phyloP scores from a whole-genome alignment of 2,329 filamentous ascomycete species.

The Calonectria naviculata region DNA sequence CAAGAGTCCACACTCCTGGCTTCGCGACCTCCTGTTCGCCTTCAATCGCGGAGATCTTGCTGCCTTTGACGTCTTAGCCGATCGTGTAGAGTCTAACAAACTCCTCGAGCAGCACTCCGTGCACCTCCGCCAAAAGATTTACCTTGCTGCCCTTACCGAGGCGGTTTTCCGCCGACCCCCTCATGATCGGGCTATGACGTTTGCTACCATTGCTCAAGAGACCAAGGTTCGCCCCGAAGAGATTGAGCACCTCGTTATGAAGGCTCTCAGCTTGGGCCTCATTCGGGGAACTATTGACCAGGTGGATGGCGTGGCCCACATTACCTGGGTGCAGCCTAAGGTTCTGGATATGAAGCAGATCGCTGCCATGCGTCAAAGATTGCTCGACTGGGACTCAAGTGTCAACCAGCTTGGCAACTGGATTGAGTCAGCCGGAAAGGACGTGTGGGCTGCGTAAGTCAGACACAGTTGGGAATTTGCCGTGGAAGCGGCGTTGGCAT shows the following conservation, averaged over 20 bases:
- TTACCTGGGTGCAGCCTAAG: constrained; percentile 99
- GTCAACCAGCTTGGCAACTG: constrained; percentile 97
- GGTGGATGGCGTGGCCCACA: constrained; percentile 91
- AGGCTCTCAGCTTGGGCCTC: constrained; percentile 93
- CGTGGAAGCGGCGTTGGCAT: constrained; percentile 10
- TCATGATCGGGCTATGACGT: constrained; percentile 95
- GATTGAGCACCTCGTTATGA: constrained; percentile 99
- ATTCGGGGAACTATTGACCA: constrained; percentile 95
- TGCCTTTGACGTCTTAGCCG: constrained; percentile 85
- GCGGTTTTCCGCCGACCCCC: constrained; percentile 95
- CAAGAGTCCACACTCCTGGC: constrained; percentile 80
- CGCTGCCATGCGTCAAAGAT: constrained; percentile 85
- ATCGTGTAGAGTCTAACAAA: constrained; percentile 82
- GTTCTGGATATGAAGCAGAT: constrained; percentile 97
- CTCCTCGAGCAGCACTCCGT: constrained; percentile 83
- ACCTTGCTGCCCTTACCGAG: constrained; percentile 94
- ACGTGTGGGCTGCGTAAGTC: constrained; percentile 88
- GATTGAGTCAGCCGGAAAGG: constrained; percentile 94
- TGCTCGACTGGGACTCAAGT: constrained; percentile 95
- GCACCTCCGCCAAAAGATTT: constrained; percentile 97
- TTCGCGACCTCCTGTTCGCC: constrained; percentile 94
- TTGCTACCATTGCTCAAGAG: constrained; percentile 87
- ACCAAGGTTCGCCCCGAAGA: constrained; percentile 92
- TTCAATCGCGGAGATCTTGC: constrained; percentile 96
- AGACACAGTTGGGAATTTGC: background rate